Percentiles rank a stretch among this genome's conserved stretches.
Conservation (phyloP, 2,329 filamentous ascomycete species). For the Neoascochyta sp. region DNA sequence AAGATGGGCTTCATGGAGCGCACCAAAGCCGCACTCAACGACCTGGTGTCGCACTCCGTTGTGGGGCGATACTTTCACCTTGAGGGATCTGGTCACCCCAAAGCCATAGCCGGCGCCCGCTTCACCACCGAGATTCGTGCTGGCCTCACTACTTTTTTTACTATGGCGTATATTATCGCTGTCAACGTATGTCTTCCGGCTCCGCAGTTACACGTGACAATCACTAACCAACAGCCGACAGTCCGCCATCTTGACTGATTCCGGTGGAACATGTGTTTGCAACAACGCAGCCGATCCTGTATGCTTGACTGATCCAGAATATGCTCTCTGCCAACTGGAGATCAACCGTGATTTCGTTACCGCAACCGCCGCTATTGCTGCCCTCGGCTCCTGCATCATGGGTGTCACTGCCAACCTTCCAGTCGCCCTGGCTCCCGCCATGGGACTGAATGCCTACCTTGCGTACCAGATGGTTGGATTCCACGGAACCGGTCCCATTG, state of each 20-base stretch:
- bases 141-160: slow-evolving; percentile 67
- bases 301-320: slow-evolving; percentile 56
- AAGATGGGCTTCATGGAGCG: slow-evolving; percentile 20
- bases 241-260: slow-evolving; percentile 63
- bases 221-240: slow-evolving; percentile 8
- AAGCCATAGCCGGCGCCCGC: slow-evolving; percentile 67
- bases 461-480: slow-evolving; percentile 75
- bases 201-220: slow-evolving; percentile 30
- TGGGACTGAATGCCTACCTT: slow-evolving; percentile 89
- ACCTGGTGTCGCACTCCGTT: slow-evolving; percentile 29
- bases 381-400: slow-evolving; percentile 74
- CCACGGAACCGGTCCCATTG: slow-evolving; percentile 66
- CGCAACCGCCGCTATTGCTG: slow-evolving; percentile 79
- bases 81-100: slow-evolving; percentile 74
- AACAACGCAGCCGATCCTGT: slow-evolving; percentile 48
- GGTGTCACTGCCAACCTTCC: slow-evolving; percentile 78
- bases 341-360: slow-evolving; percentile 78
- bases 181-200: slow-evolving; percentile 46
- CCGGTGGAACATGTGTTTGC: slow-evolving; percentile 74
- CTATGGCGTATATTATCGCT: slow-evolving; percentile 59
- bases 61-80: slow-evolving; percentile 60
- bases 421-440: slow-evolving; percentile 67
- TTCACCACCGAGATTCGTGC: slow-evolving; percentile 84
- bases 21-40: slow-evolving; percentile 25
- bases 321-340: slow-evolving; percentile 58